phyloP scores from a whole-genome alignment of 805 yeast species.

The Wickerhamiella kazuoi region DNA sequence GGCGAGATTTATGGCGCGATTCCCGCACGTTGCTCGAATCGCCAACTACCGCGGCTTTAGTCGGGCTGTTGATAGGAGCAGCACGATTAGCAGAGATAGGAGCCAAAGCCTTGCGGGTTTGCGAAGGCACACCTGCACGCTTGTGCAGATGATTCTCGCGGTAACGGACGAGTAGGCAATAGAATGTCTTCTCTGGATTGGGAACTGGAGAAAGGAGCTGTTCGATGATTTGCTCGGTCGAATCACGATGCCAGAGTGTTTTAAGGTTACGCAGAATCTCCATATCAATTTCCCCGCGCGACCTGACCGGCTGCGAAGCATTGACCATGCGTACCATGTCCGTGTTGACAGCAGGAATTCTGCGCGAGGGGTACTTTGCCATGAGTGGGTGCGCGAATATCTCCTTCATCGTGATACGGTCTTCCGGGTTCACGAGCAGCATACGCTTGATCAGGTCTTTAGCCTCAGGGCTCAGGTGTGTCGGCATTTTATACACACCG shows the following conservation, averaged over 20 bases:
- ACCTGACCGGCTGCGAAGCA: conserved; percentile 20
- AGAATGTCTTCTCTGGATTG: conserved; percentile 65
- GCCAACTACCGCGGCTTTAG: not conserved
- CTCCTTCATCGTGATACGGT: conserved; percentile 61
- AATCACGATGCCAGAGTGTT: conserved; percentile 68
- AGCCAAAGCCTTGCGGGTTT: not conserved
- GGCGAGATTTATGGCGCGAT: not conserved
- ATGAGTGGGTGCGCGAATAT: conserved; percentile 70
- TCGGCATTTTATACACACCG: conserved; percentile 74
- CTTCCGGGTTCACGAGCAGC: conserved; percentile 64
- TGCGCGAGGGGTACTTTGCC: conserved; percentile 36
- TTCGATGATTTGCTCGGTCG: conserved; percentile 32
- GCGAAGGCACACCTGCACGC: no score
- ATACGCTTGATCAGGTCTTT: conserved; percentile 66
- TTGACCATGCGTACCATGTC: conserved; percentile 7
- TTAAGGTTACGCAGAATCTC: conserved; percentile 62
- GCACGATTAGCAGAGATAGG: not conserved
- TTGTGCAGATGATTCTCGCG: conserved; percentile 39
- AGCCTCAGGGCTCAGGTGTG: conserved; percentile 64
- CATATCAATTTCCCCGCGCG: conserved; percentile 40
- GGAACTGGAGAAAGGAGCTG: conserved; percentile 38
- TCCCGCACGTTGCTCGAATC: not conserved
- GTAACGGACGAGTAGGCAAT: conserved; percentile 55
- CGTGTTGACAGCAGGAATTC: conserved; percentile 11
- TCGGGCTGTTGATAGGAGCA: not conserved